phyloP scores from a whole-genome alignment of 2,329 filamentous ascomycete species.

The Hortaea sp. region DNA sequence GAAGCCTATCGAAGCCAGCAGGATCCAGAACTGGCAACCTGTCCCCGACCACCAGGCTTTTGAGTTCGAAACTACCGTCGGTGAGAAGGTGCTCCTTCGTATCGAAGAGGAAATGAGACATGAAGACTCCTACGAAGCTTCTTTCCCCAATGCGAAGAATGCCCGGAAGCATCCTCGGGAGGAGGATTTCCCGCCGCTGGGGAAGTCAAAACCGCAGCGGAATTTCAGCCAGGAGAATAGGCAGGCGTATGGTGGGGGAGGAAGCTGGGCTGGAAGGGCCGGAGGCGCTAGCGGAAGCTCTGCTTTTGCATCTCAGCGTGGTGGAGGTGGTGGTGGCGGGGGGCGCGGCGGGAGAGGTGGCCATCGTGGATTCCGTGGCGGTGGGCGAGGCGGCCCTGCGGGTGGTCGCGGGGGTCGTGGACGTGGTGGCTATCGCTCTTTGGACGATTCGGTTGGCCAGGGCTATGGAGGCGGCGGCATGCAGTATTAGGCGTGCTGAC shows the following conservation, averaged over 20 bases:
- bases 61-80: conserved; percentile 71
- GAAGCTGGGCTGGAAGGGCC: background rate
- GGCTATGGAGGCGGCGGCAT: conserved; percentile 25
- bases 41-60: conserved; percentile 60
- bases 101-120: conserved; percentile 62
- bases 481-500: conserved; percentile 19
- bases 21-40: conserved; percentile 76
- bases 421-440: conserved; percentile 30
- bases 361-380: conserved; percentile 26
- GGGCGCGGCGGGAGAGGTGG: conserved; percentile 24
- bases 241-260: background rate
- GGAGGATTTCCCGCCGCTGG: conserved; percentile 35
- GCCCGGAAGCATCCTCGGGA: conserved; percentile 55
- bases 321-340: conserved; percentile 24
- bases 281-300: conserved; percentile 31
- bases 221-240: conserved; percentile 3
- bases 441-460: conserved; percentile 32
- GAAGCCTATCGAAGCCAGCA: conserved; percentile 66
- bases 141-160: conserved; percentile 49
- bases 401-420: conserved; percentile 18
- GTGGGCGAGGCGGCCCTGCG: conserved; percentile 10
- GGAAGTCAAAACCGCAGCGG: conserved; percentile 22
- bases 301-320: conserved; percentile 19
- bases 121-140: conserved; percentile 55
- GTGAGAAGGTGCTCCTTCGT: conserved; percentile 73